These are phyloP conservation scores for Persicaria maculosa DNA, from an alignment of 148 eudicot species.

Conservation along the genomic window DNA sequence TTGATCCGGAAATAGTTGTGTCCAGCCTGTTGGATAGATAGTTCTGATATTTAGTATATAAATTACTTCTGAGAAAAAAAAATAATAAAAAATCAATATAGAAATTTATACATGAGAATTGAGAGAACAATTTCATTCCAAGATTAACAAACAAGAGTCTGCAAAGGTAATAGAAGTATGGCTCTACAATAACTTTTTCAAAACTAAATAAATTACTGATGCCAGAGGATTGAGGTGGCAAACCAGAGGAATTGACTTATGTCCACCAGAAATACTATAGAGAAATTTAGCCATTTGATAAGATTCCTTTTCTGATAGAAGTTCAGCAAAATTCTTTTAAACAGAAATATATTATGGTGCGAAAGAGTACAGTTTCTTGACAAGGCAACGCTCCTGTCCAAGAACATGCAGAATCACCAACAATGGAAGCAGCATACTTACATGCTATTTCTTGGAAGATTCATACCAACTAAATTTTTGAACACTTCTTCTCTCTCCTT, in stretches of 20 bases:
- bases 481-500: conserved; percentile 97
- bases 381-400: not conserved
- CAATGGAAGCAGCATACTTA: conserved; percentile 33
- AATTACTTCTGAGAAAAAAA: not conserved
- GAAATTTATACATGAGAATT: not conserved
- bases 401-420: not conserved
- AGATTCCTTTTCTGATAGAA: not conserved
- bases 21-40: conserved; percentile 60
- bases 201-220: not conserved
- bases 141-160: not conserved
- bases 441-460: conserved; percentile 98
- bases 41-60: not conserved
- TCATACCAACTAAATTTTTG: conserved; percentile 86
- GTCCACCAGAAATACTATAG: conserved; percentile 1
- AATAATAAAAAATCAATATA: not conserved
- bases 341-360: not conserved
- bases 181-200: not conserved
- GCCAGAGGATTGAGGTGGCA: not conserved
- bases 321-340: not conserved
- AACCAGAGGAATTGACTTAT: not conserved
- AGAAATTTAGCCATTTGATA: not conserved
- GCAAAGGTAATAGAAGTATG: not conserved
- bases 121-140: not conserved
- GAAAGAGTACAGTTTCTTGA: not conserved
- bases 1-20: conserved; percentile 83